phyloP scores from a whole-genome alignment of 208 protist genomes.

The Leishmania arabica region DNA sequence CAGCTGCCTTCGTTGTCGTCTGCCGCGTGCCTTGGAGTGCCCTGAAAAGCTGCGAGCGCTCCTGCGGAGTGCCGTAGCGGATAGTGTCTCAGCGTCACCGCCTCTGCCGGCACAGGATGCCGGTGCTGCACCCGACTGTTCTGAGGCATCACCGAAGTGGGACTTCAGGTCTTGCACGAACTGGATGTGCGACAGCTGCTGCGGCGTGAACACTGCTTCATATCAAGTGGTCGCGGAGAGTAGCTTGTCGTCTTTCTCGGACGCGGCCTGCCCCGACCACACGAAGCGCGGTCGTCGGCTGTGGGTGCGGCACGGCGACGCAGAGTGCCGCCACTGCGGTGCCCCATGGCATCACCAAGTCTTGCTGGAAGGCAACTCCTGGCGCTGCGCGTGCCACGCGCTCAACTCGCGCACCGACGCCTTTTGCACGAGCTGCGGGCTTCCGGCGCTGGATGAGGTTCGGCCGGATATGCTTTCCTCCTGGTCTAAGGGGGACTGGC shows the following conservation, averaged over 20 bases:
- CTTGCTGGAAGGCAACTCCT: slow-evolving; percentile 34
- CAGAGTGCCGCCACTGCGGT: slow-evolving; percentile 51
- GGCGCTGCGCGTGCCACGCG: slow-evolving; percentile 79
- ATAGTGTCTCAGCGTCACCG: not conserved
- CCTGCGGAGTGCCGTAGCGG: slow-evolving; percentile 8
- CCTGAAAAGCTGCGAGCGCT: slow-evolving; percentile 28
- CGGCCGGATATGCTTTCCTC: slow-evolving; percentile 49
- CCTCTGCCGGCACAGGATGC: not conserved
- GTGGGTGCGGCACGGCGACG: slow-evolving; percentile 34
- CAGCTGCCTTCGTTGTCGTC: slow-evolving; percentile 65
- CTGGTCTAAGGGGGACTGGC: slow-evolving; percentile 79
- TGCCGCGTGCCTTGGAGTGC: slow-evolving; percentile 44
- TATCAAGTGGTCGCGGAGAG: slow-evolving; percentile 37
- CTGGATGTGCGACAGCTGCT: slow-evolving; percentile 77
- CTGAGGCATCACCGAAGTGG: slow-evolving; percentile 18
- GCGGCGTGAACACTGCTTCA: slow-evolving; percentile 62
- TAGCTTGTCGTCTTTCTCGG: not conserved
- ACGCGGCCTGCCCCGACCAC: not conserved
- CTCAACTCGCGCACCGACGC: slow-evolving; percentile 37
- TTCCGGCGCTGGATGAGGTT: slow-evolving; percentile 52
- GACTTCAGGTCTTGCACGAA: slow-evolving; percentile 62
- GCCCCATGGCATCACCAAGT: slow-evolving; percentile 69
- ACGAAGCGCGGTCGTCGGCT: not conserved
- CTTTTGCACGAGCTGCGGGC: slow-evolving; percentile 51
- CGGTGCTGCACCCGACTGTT: not conserved